Conservation (phyloP, 192 early-diverging fungal genomes). For the Entophlyctis luteolus region DNA sequence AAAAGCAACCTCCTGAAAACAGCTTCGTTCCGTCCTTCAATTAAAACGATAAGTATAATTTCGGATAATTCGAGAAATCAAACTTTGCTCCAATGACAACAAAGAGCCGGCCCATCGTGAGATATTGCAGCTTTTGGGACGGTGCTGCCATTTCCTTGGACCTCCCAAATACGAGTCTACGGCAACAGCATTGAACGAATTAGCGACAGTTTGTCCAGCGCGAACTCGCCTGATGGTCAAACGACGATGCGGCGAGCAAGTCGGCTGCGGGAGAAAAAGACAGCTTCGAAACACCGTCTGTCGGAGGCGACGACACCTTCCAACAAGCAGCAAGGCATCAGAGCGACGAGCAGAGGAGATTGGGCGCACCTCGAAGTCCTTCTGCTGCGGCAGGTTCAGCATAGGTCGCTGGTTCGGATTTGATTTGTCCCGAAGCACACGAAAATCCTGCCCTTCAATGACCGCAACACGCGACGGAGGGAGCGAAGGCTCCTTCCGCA, state of each 20-base stretch:
- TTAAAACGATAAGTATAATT: background rate
- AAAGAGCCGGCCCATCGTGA: constrained; percentile 80
- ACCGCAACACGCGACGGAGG: too few species aligned
- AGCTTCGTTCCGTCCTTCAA: constrained; percentile 83
- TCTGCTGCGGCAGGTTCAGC: too few species aligned
- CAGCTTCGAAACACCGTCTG: constrained; percentile 60
- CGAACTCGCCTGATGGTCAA: constrained; percentile 73
- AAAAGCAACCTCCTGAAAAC: constrained; percentile 75
- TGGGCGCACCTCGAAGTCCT: background rate
- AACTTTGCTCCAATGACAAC: constrained; percentile 80
- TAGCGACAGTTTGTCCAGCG: background rate
- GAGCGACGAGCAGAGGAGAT: background rate
- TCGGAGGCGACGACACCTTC: constrained; percentile 13
- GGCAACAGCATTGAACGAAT: background rate
- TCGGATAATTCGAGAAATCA: background rate
- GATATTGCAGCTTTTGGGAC: constrained; percentile 73
- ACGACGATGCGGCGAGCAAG: constrained; percentile 80
- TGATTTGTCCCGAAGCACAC: too few species aligned
- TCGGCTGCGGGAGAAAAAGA: constrained; percentile 78
- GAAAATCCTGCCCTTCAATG: too few species aligned
- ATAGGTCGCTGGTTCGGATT: too few species aligned
- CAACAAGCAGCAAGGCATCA: too few species aligned
- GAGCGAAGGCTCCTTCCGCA: too few species aligned
- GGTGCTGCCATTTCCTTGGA: constrained; percentile 70
- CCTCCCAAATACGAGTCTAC: constrained; percentile 93